phyloP scores from a whole-genome alignment of 345 rosid species.

The Jatropha curcas region DNA sequence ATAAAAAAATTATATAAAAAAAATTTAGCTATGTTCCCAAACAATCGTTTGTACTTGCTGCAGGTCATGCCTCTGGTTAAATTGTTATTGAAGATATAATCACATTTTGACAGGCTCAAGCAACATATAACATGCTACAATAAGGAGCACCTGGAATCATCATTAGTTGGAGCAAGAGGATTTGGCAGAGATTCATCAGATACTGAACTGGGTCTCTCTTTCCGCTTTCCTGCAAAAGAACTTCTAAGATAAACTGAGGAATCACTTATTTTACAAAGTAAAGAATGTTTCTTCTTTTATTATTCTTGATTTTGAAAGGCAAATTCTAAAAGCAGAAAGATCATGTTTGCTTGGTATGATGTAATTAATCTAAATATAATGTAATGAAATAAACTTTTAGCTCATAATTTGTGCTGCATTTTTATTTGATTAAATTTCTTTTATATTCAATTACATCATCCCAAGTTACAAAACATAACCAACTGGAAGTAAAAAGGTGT shows the following conservation, averaged over 20 bases:
- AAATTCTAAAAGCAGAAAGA: neutral
- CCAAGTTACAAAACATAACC: too few species aligned
- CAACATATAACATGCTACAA: neutral
- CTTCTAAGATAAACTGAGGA: conserved; percentile 3
- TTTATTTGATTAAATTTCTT: too few species aligned
- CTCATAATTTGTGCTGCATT: too few species aligned
- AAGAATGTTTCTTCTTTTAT: neutral
- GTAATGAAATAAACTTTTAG: too few species aligned
- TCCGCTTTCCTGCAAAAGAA: conserved; percentile 65
- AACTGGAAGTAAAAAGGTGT: neutral
- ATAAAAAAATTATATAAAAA: neutral
- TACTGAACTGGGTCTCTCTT: conserved; percentile 59
- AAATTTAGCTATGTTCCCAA: too few species aligned
- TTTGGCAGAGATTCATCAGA: conserved; percentile 44
- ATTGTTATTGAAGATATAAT: neutral
- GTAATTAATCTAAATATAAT: too few species aligned
- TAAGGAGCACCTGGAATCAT: conserved; percentile 66
- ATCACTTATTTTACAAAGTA: neutral
- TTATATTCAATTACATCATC: too few species aligned
- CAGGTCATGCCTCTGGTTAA: neutral
- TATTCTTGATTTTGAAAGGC: neutral
- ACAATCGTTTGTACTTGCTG: neutral
- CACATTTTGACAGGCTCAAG: neutral
- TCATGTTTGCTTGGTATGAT: too few species aligned
- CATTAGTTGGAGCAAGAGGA: conserved; percentile 60